A percentile compares a stretch with the other conserved stretches of the same genome.
These are phyloP conservation scores for Chenopodium quinoa DNA, from an alignment of 148 eudicot species.

Conservation along the genomic window DNA sequence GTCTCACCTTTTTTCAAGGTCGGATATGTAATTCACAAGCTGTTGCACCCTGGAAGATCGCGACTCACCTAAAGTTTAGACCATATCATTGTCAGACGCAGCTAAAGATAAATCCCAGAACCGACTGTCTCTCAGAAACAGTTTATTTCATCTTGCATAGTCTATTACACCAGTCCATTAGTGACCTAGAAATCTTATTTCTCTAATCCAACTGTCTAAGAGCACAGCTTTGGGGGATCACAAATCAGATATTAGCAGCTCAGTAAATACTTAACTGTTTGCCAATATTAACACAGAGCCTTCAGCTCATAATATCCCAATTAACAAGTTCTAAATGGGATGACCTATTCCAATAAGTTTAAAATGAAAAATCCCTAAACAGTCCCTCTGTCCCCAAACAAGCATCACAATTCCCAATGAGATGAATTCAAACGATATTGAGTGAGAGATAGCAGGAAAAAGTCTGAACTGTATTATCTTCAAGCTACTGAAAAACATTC, in stretches of 20 bases:
- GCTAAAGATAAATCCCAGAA: neutral
- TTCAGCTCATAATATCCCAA: neutral
- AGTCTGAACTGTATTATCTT: neutral
- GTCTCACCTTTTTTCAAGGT: conserved; percentile 59
- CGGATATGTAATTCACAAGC: conserved; percentile 78
- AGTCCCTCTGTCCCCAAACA: neutral
- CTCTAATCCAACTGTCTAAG: conserved; percentile 5
- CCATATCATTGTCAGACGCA: neutral
- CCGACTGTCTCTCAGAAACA: neutral
- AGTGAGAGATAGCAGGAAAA: neutral
- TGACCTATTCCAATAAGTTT: neutral
- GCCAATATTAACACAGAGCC: neutral
- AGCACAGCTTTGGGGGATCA: neutral
- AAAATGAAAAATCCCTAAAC: neutral
- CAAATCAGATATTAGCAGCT: neutral
- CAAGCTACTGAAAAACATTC: neutral
- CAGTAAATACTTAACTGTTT: neutral
- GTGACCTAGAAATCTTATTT: neutral
- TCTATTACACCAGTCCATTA: neutral
- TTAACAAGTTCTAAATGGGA: neutral
- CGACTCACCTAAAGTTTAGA: conserved; percentile 40
- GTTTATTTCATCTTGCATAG: neutral
- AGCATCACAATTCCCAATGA: neutral
- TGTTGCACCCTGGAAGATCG: conserved; percentile 64
- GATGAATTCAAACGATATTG: neutral